These are phyloP conservation scores for Globisporangium perplexum DNA, from an alignment of 352 stramenopile species.

Conservation along the genomic window DNA sequence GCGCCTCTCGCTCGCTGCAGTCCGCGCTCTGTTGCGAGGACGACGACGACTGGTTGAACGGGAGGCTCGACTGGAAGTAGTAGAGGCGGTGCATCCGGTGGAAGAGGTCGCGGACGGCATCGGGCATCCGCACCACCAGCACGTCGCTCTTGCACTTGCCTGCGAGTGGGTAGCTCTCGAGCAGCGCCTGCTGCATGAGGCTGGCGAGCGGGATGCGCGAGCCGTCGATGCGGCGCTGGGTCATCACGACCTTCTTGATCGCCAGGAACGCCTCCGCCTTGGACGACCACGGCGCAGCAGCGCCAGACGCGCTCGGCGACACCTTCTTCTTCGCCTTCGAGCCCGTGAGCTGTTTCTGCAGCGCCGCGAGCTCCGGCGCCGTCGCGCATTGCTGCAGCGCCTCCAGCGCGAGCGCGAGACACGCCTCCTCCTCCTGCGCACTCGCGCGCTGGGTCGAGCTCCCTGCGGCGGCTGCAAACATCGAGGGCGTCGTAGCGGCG, in stretches of 20 bases:
- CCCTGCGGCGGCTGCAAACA: not conserved
- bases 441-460: too few relatives aligned
- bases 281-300: conserved; percentile 2
- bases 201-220: conserved; percentile 56
- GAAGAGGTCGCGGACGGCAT: conserved; percentile 39
- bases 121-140: conserved; percentile 42
- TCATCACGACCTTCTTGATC: conserved; percentile 41
- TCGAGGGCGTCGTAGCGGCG: not conserved
- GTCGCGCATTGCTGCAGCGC: conserved; percentile 52
- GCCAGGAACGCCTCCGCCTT: conserved; percentile 40
- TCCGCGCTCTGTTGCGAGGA: not conserved
- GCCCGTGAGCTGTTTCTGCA: conserved; percentile 58
- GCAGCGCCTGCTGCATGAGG: conserved; percentile 57
- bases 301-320: not conserved
- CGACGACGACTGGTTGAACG: conserved; percentile 7
- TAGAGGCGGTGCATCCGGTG: conserved; percentile 67
- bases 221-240: conserved; percentile 64
- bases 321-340: conserved; percentile 23
- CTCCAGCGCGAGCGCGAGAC: conserved; percentile 26
- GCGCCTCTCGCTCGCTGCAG: conserved; percentile 15
- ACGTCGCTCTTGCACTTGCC: conserved; percentile 31
- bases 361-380: conserved; percentile 28
- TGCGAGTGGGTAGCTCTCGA: conserved; percentile 31
- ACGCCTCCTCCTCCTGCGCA: not conserved
- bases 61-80: conserved; percentile 52